Conservation (phyloP, 148 eudicot species). For the Arbutus unedo region DNA sequence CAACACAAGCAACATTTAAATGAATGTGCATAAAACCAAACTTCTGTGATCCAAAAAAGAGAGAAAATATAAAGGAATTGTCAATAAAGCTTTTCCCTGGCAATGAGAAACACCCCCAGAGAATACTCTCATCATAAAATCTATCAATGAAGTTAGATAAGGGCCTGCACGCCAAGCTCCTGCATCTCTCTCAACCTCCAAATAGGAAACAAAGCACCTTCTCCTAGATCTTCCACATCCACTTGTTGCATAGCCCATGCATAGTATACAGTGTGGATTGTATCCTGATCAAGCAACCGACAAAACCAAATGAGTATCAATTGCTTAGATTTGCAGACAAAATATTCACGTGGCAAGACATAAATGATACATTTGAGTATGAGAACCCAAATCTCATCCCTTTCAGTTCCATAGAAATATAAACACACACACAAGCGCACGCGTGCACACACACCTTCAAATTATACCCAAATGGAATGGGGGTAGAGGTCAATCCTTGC, state of each 20-base stretch:
- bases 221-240: conserved; percentile 53
- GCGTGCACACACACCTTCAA: too few species aligned
- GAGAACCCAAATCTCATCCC: background rate
- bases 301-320: background rate
- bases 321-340: too few species aligned
- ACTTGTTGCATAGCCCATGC: conserved; percentile 93
- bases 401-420: background rate
- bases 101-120: conserved; percentile 24
- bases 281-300: conserved; percentile 51
- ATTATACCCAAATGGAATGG: too few species aligned
- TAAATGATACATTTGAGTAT: background rate
- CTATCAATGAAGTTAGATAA: conserved; percentile 37
- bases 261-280: conserved; percentile 74
- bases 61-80: background rate
- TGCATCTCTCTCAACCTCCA: conserved; percentile 96
- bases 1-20: background rate
- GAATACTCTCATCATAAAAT: conserved; percentile 11
- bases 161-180: conserved; percentile 69
- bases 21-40: background rate
- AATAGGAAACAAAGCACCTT: conserved; percentile 60
- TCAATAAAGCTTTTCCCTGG: conserved; percentile 18
- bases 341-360: background rate
- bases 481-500: too few species aligned
- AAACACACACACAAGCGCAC: too few species aligned
- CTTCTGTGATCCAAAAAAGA: background rate